phyloP scores from a whole-genome alignment of 78 protist genomes.

The Dictyostelium brefeldianum region DNA sequence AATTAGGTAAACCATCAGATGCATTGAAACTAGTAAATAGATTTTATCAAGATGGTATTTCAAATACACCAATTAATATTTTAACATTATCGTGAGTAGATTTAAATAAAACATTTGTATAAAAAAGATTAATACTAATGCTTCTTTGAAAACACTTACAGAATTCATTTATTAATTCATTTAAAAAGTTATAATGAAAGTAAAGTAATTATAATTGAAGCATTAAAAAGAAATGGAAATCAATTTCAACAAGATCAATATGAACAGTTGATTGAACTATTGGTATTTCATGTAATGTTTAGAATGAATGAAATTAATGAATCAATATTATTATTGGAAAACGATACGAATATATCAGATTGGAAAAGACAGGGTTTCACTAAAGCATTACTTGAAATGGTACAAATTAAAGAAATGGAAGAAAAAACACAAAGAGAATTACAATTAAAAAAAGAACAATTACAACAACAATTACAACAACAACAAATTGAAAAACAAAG shows the following conservation, averaged over 20 bases:
- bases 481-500: constrained; percentile 32
- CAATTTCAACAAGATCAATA: neutral
- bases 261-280: constrained; percentile 61
- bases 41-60: constrained; percentile 34
- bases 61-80: constrained; percentile 42
- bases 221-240: constrained; percentile 4
- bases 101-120: neutral
- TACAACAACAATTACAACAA: neutral
- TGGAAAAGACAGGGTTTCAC: constrained; percentile 58
- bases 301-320: constrained; percentile 45
- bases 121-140: neutral
- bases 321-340: neutral
- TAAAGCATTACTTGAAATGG: constrained; percentile 57
- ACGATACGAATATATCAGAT: neutral
- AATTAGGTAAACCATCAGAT: constrained; percentile 17
- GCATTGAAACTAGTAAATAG: constrained; percentile 40
- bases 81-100: constrained; percentile 57
- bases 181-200: constrained; percentile 52
- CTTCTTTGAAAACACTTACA: neutral
- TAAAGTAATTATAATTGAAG: constrained; percentile 28
- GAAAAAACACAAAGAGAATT: constrained; percentile 35
- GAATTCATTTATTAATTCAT: constrained; percentile 60
- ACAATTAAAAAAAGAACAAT: neutral
- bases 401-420: constrained; percentile 44
- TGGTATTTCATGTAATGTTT: constrained; percentile 66